Conservation (phyloP, 2,329 filamentous ascomycete genomes). For the Byssochlamys sp. region DNA sequence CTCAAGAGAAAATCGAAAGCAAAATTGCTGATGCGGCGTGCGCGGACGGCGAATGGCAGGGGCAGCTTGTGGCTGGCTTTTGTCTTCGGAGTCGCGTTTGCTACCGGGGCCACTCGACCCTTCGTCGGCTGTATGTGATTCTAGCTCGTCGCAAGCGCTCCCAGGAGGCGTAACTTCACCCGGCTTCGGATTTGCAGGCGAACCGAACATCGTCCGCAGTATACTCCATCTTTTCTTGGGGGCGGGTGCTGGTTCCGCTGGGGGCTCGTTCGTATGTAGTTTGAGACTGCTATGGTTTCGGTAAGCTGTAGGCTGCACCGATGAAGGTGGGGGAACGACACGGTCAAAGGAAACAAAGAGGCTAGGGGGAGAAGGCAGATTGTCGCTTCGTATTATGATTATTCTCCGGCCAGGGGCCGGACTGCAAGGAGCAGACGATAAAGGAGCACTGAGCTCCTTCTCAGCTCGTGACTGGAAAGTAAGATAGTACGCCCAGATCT, state of each 20-base stretch:
- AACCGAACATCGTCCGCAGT: slow-evolving; percentile 42
- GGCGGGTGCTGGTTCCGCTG: slow-evolving; percentile 12
- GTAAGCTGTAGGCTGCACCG: slow-evolving; percentile 2
- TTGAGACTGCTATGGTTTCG: slow-evolving; percentile 5
- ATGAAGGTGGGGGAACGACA: slow-evolving; percentile 36
- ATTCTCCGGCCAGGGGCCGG: slow-evolving; percentile 78
- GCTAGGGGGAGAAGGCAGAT: slow-evolving; percentile 40
- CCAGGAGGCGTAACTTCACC: slow-evolving; percentile 33
- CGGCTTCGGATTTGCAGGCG: slow-evolving; percentile 35
- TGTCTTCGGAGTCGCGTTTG: slow-evolving; percentile 19
- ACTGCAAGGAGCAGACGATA: slow-evolving; percentile 71
- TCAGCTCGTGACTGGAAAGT: slow-evolving; percentile 62
- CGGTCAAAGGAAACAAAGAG: slow-evolving; percentile 57
- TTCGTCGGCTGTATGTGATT: slow-evolving; percentile 19
- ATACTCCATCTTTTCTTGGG: slow-evolving; percentile 41
- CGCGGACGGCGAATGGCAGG: slow-evolving; percentile 23
- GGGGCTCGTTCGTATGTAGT: slow-evolving; percentile 10
- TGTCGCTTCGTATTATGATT: slow-evolving; percentile 78
- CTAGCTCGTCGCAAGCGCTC: slow-evolving; percentile 28
- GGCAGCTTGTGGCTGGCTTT: slow-evolving; percentile 14
- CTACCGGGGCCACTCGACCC: neutral
- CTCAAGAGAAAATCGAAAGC: slow-evolving; percentile 61
- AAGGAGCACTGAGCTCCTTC: slow-evolving; percentile 44
- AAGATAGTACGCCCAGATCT: slow-evolving; percentile 69
- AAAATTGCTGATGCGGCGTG: slow-evolving; percentile 46